A percentile compares a stretch with the other conserved stretches of the same genome.
phyloP scores from a whole-genome alignment of 345 rosid genomes.

The Hibiscus tridactylites region DNA sequence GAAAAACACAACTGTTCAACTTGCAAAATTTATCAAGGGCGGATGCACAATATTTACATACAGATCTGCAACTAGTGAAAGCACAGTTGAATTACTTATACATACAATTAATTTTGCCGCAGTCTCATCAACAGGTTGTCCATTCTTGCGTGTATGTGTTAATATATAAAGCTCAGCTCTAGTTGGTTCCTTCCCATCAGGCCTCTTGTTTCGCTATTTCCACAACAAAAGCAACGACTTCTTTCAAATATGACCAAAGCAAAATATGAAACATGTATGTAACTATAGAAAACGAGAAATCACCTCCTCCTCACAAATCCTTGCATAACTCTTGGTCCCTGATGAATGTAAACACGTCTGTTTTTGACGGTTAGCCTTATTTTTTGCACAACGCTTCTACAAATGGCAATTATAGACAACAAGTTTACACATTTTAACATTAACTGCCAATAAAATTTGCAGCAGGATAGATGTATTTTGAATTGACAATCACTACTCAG shows the following conservation, averaged over 20 bases:
- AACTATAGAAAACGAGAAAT: constrained; percentile 3
- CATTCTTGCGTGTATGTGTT: constrained; percentile 34
- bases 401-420: constrained; percentile 1
- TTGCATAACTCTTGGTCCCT: constrained; percentile 34
- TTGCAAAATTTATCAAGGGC: background rate
- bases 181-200: constrained; percentile 29
- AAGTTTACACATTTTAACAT: background rate
- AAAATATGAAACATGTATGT: background rate
- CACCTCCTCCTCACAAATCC: constrained; percentile 37
- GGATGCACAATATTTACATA: background rate
- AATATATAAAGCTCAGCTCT: constrained; percentile 31
- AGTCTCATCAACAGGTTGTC: constrained; percentile 24
- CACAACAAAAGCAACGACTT: constrained; percentile 2
- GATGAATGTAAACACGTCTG: constrained; percentile 16
- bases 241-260: background rate
- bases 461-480: background rate
- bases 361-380: constrained; percentile 28
- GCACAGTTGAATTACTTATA: background rate
- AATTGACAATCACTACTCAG: background rate
- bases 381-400: constrained; percentile 23
- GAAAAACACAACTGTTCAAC: background rate
- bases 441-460: background rate
- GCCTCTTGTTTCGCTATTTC: constrained; percentile 23
- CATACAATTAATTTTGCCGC: constrained; percentile 29
- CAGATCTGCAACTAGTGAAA: background rate